phyloP scores from a whole-genome alignment of 2,329 filamentous ascomycete species.

The Aspergillus melleus region DNA sequence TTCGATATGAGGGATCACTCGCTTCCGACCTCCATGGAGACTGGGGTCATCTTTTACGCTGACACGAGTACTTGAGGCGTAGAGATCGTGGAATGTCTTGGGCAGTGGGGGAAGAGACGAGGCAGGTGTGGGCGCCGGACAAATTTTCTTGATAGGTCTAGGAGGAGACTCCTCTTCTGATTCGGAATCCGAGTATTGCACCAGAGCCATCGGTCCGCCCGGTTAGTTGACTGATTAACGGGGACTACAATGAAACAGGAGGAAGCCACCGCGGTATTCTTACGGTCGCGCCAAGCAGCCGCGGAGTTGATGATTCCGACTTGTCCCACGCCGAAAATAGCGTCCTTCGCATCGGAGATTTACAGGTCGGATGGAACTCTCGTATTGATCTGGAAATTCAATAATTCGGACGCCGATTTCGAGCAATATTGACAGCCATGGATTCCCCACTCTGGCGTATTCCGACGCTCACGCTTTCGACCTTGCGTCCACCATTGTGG shows the following conservation, averaged over 20 bases:
- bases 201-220: constrained; percentile 55
- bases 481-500: neutral
- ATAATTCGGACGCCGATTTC: neutral
- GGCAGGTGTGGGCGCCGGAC: constrained; percentile 12
- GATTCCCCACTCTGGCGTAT: neutral
- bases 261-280: too few species aligned
- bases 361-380: neutral
- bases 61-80: constrained; percentile 76
- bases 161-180: constrained; percentile 33
- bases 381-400: neutral
- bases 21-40: constrained; percentile 80
- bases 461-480: neutral
- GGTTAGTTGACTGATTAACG: too few species aligned
- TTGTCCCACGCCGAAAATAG: too few species aligned
- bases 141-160: constrained; percentile 26
- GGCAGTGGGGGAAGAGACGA: constrained; percentile 70
- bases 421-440: neutral
- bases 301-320: too few species aligned
- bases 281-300: neutral
- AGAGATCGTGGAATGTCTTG: constrained; percentile 80
- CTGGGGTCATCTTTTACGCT: constrained; percentile 78
- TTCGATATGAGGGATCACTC: constrained; percentile 77
- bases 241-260: too few species aligned
- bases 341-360: neutral
- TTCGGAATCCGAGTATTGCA: constrained; percentile 60